These are phyloP conservation scores for Salix brachista DNA, from an alignment of 345 rosid genomes.

Conservation along the genomic window DNA sequence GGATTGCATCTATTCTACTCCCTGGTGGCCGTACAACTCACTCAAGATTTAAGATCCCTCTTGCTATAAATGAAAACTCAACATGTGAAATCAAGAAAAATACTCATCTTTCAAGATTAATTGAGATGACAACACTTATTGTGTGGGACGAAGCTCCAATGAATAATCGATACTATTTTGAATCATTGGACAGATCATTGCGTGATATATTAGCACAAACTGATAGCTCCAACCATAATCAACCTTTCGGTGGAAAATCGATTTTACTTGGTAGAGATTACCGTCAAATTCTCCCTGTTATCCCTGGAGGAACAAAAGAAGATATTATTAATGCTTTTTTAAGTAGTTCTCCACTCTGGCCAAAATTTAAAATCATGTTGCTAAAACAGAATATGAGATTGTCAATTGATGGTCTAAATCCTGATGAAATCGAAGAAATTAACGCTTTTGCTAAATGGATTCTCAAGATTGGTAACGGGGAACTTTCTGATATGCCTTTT, in stretches of 20 bases:
- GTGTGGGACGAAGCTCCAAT: no score
- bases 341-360: background rate
- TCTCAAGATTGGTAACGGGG: no score
- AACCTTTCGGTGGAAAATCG: background rate
- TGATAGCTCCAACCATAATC: background rate
- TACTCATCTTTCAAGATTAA: background rate
- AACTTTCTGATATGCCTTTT: background rate
- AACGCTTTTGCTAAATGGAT: no score
- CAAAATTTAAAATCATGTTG: no score
- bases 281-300: background rate
- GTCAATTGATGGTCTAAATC: no score
- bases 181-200: background rate
- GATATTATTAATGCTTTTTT: background rate
- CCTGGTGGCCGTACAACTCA: no score
- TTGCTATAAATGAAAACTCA: background rate
- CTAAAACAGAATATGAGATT: no score
- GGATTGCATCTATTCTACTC: no score
- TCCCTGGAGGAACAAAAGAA: background rate
- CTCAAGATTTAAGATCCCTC: no score
- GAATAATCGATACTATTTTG: no score
- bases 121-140: background rate
- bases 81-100: background rate
- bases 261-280: background rate
- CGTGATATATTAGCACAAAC: background rate
- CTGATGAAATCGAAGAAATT: no score